Evolutionary conservation across 306 rosid genomes (phyloP).

Genomic region (Herpetospermum pedunculosum): DNA sequence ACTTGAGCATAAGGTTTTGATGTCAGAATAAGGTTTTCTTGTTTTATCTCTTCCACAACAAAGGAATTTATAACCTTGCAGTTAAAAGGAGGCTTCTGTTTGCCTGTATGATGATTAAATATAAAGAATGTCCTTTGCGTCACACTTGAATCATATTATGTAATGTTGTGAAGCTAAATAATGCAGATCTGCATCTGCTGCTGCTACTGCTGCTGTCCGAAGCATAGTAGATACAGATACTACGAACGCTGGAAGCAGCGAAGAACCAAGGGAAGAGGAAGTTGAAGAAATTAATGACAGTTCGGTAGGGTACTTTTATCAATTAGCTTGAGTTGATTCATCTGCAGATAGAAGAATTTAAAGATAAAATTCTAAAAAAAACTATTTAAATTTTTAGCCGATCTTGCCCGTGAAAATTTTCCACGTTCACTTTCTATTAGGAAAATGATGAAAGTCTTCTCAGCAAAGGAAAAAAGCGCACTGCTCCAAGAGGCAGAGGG

Average conservation of each 20-base stretch:
- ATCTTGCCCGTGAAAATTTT: background rate
- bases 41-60: background rate
- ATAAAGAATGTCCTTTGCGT: background rate
- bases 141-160: background rate
- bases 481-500: constrained; percentile 81
- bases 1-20: background rate
- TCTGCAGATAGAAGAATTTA: background rate
- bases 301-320: constrained; percentile 44
- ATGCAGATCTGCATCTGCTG: constrained; percentile 68
- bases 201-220: constrained; percentile 53
- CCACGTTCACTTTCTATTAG: constrained; percentile 22
- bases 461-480: constrained; percentile 58
- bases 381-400: background rate
- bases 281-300: constrained; percentile 54
- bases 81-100: background rate
- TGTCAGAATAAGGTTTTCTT: background rate
- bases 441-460: constrained; percentile 51
- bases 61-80: background rate
- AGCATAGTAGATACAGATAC: constrained; percentile 32
- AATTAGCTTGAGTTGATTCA: background rate
- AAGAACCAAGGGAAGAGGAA: constrained; percentile 33
- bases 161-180: constrained; percentile 5
- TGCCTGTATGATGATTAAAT: background rate
- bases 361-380: background rate
- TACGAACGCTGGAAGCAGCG: no score